A percentile compares a stretch with the other conserved stretches of the same genome.
Evolutionary conservation across 176 grass and related monocot genomes (phyloP).

Genomic region (Eragrostis nindensis): DNA sequence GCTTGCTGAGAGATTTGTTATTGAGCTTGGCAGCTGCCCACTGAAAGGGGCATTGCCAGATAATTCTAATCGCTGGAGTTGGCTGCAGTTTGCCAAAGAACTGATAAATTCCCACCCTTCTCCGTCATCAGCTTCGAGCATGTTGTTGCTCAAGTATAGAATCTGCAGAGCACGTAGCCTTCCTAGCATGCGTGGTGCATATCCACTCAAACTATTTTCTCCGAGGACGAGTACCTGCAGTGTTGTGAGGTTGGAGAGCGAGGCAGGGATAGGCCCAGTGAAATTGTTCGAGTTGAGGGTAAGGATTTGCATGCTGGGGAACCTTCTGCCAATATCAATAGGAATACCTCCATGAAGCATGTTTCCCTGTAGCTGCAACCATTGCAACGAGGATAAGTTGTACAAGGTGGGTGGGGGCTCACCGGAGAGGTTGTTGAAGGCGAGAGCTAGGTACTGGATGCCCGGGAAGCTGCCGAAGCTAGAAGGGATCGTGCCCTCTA

Average conservation of each 20-base stretch:
- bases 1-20: background rate
- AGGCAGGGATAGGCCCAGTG: background rate
- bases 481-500: background rate
- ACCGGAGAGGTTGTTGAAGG: background rate
- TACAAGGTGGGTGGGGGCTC: background rate
- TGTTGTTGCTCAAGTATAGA: background rate
- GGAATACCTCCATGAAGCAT: background rate
- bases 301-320: background rate
- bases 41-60: background rate
- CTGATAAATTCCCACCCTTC: constrained; percentile 19
- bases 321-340: background rate
- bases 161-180: background rate
- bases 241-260: background rate
- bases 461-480: background rate
- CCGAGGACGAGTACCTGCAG: background rate
- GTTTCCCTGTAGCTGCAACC: background rate
- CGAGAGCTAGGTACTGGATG: background rate
- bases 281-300: background rate
- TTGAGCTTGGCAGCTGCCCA: background rate
- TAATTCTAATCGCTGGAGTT: accelerated
- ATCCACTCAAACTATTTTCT: background rate
- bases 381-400: background rate
- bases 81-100: constrained; percentile 12
- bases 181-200: background rate
- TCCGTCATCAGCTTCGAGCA: background rate